A percentile compares a stretch with the other conserved stretches of the same genome.
These are phyloP conservation scores for Kazachstania viticola DNA, from an alignment of 805 yeast genomes.

Conservation along the genomic window DNA sequence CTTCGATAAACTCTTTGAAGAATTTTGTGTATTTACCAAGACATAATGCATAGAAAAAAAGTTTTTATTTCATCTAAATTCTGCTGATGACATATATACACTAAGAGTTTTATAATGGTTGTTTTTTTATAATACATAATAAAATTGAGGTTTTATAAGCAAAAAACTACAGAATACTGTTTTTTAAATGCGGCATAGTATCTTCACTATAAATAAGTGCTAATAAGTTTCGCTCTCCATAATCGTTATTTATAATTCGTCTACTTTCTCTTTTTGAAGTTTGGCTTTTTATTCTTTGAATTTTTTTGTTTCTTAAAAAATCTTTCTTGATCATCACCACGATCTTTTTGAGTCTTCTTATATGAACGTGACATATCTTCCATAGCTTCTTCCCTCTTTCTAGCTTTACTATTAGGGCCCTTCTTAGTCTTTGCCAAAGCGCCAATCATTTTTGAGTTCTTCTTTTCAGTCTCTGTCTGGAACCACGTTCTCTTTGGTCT, in stretches of 20 bases:
- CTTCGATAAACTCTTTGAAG: too few relatives aligned
- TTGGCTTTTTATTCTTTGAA: constrained; percentile 9
- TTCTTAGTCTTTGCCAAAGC: constrained; percentile 40
- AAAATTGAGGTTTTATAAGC: too few relatives aligned
- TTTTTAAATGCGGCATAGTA: too few relatives aligned
- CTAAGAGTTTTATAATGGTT: too few relatives aligned
- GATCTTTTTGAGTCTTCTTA: constrained; percentile 70
- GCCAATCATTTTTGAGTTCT: constrained; percentile 27
- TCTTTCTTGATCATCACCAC: constrained; percentile 40
- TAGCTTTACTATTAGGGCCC: constrained; percentile 48
- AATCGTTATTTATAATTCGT: not conserved
- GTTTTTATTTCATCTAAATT: too few relatives aligned
- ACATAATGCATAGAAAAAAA: too few relatives aligned
- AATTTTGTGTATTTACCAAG: too few relatives aligned
- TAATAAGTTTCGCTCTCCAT: too few relatives aligned
- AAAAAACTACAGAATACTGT: too few relatives aligned
- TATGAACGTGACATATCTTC: constrained; percentile 49
- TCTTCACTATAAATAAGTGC: too few relatives aligned
- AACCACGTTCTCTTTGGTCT: constrained; percentile 98
- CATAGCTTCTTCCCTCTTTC: constrained; percentile 57
- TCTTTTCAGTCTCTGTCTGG: constrained; percentile 41
- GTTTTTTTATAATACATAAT: too few relatives aligned
- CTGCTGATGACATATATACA: too few relatives aligned
- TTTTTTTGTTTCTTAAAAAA: constrained; percentile 26
- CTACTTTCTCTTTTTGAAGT: not conserved